Evolutionary conservation across 2,329 filamentous ascomycete genomes (phyloP), one percentile per base, ranked within the genome.

Genomic region (Cladosporium sp.): DNA sequence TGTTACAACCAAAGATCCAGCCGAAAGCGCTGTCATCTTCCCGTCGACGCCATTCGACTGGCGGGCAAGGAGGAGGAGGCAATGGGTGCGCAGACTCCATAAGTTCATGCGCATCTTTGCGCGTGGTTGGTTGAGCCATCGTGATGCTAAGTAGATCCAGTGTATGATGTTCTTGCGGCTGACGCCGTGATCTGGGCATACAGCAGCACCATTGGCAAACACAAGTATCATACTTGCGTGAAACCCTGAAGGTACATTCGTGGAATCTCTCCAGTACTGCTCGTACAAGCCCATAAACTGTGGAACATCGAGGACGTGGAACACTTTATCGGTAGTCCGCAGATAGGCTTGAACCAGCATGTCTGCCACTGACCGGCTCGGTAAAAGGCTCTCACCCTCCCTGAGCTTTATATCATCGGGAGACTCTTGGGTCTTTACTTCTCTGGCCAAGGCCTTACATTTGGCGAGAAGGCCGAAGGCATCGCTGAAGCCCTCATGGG

Each of bases 391-490:
- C 1, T 52, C 42, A 19, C 43, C 40, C 13, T 35, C 40, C 16
- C 33, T 37, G 7, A 50, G 16, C 32, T 43, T 50, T 10, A 43
- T 40, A n/a, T 14, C 16, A 35, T 50, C 48, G 18, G 49, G 49
- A 13, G 32, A 9, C 14, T 46, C 42, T 37, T 46, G 49, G 13
- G 33, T 16, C 32, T 52, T 52, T 33, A 52, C 43, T 22, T 45
- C 43, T 18, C 49, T 52, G 13, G 42, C 49, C 34, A 52, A 16
- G 6, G 43, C 42, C 16, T 52, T 52, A 28, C 49, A 52, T 41
- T 52, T 50, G 1, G 40, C 48, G 3, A 50, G 32, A 7, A 50
- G 40, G 6, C 48, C 48, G n/a, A 50, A 50, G 13, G 38, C 48
- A 16, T 50, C 48, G 18, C 31, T 43, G 32, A 43, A 50, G 10